phyloP scores from a whole-genome alignment of 1,139 yeast genomes.

The Geotrichum citri-aurantii region DNA sequence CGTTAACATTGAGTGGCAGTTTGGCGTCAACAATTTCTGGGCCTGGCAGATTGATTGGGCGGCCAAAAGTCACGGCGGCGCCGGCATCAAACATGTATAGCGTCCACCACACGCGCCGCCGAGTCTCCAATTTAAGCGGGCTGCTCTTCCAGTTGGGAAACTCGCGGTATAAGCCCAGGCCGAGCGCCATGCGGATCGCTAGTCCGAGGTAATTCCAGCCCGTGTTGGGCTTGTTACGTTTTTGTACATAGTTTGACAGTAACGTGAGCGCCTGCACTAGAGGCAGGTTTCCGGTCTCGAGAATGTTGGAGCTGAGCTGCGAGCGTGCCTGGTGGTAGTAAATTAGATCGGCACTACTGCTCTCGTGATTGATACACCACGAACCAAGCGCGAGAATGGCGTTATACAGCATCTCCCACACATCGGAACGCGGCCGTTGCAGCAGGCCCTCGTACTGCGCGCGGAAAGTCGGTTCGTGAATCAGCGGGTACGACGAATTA shows the following conservation, averaged over 20 bases:
- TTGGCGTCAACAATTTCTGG: slow-evolving; percentile 47
- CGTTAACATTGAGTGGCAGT: slow-evolving; percentile 49
- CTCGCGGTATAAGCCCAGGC: slow-evolving; percentile 58
- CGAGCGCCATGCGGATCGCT: slow-evolving; percentile 62
- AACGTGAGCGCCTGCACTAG: slow-evolving; percentile 50
- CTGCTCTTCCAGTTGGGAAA: slow-evolving; percentile 35
- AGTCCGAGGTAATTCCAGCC: slow-evolving; percentile 63
- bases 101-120: slow-evolving; percentile 41
- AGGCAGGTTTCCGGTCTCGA: slow-evolving; percentile 51
- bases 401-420: slow-evolving; percentile 50
- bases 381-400: slow-evolving; percentile 57
- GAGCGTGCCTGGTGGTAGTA: slow-evolving; percentile 50
- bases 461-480: slow-evolving; percentile 51
- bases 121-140: slow-evolving; percentile 32
- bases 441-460: slow-evolving; percentile 42
- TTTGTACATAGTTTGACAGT: slow-evolving; percentile 54
- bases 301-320: slow-evolving; percentile 29
- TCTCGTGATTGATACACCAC: slow-evolving; percentile 50
- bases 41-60: slow-evolving; percentile 56
- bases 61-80: slow-evolving; percentile 58
- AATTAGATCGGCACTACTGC: slow-evolving; percentile 45
- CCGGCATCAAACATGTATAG: slow-evolving; percentile 59
- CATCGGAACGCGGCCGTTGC: slow-evolving; percentile 40
- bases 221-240: slow-evolving; percentile 57
- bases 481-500: slow-evolving; percentile 56